phyloP scores from a whole-genome alignment of 768 basidiomycete genomes.

The Leccinum ochraceum region DNA sequence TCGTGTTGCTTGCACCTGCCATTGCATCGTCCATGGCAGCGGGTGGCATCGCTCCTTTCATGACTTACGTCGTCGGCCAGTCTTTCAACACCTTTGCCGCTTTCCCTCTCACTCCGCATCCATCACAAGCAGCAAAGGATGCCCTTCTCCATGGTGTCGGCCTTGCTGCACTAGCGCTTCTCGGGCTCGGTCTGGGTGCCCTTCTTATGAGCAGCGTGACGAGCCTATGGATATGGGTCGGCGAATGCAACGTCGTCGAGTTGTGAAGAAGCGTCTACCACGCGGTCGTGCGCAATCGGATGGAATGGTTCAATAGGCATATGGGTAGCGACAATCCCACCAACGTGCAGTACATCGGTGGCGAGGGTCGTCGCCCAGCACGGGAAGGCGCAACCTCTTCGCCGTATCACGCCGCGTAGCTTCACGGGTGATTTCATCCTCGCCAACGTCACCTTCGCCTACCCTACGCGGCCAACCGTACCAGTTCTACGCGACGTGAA shows the following conservation, averaged over 20 bases:
- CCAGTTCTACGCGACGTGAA: constrained; percentile 59
- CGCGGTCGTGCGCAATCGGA: constrained; percentile 65
- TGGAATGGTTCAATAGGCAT: constrained; percentile 90
- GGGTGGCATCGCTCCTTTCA: constrained; percentile 79
- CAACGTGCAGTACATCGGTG: constrained; percentile 33
- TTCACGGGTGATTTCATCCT: constrained; percentile 75
- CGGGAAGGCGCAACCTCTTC: constrained; percentile 37
- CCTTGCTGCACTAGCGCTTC: constrained; percentile 61
- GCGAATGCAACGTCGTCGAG: constrained; percentile 73
- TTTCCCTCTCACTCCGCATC: constrained; percentile 47
- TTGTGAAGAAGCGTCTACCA: constrained; percentile 69
- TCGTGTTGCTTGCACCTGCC: constrained; percentile 64
- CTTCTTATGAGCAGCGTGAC: constrained; percentile 74
- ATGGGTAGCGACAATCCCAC: constrained; percentile 58
- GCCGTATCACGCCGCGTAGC: constrained; percentile 62
- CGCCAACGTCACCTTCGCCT: constrained; percentile 62
- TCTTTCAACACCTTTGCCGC: constrained; percentile 72
- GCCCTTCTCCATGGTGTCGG: constrained; percentile 58
- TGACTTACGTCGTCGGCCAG: constrained; percentile 80
- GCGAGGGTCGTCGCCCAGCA: constrained; percentile 32
- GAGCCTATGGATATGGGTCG: constrained; percentile 73
- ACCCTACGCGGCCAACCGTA: constrained; percentile 67
- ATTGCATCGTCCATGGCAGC: constrained; percentile 58
- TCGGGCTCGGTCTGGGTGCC: constrained; percentile 64
- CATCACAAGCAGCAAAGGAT: constrained; percentile 45